A percentile compares a stretch with the other conserved stretches of the same genome.
phyloP scores from a whole-genome alignment of 164 flowering plant genomes.

The Vitis rotundifolia region DNA sequence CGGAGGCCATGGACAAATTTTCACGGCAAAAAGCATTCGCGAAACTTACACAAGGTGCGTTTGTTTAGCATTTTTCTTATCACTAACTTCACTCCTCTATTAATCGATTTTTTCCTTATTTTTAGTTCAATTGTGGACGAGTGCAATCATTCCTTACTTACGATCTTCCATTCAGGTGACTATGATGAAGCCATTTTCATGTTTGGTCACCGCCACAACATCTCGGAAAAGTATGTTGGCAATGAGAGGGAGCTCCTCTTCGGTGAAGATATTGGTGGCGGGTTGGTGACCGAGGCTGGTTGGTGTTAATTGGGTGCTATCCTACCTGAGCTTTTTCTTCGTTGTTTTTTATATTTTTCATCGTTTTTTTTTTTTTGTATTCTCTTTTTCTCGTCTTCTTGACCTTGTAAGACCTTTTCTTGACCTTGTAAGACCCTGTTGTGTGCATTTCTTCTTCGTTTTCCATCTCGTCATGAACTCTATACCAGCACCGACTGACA shows the following conservation, averaged over 20 bases:
- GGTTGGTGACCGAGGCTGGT: not conserved
- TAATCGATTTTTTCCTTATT: not conserved
- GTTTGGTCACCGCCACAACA: too few relatives aligned
- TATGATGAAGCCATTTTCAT: too few relatives aligned
- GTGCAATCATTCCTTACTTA: too few relatives aligned
- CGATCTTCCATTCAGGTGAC: too few relatives aligned
- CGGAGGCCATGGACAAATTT: slow-evolving; percentile 9
- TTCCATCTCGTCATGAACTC: not conserved
- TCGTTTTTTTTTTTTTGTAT: not conserved
- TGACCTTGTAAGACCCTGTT: slow-evolving; percentile 89
- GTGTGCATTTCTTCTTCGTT: slow-evolving; percentile 2
- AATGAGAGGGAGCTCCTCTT: too few relatives aligned
- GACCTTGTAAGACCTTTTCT: slow-evolving; percentile 97
- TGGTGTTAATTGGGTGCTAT: slow-evolving; percentile 56
- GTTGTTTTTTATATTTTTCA: not conserved
- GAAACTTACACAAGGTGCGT: slow-evolving; percentile 28
- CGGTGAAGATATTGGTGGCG: too few relatives aligned
- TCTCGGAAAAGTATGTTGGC: too few relatives aligned
- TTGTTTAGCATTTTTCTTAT: not conserved
- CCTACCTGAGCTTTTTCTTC: slow-evolving; percentile 74
- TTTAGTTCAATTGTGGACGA: not conserved
- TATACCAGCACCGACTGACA: slow-evolving; percentile 3
- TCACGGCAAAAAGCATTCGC: slow-evolving; percentile 16
- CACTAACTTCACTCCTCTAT: too few relatives aligned
- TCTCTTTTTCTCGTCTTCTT: slow-evolving; percentile 43